Evolutionary conservation across 2,329 filamentous ascomycete genomes (phyloP).

Genomic region (Helicocarpus griseus): DNA sequence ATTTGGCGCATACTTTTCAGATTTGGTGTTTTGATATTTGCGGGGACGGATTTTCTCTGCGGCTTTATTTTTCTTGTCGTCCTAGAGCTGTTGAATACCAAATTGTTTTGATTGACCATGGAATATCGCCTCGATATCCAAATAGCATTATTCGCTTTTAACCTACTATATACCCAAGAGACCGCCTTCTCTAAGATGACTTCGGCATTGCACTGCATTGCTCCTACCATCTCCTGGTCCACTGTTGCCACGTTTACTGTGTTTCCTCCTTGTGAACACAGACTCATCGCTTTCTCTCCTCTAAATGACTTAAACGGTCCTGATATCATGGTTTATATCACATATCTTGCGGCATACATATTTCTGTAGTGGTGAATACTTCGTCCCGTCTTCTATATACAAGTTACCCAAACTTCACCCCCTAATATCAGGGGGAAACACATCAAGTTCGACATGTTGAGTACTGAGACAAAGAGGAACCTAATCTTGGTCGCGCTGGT

Average conservation of each 20-base stretch:
- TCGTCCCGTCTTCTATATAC: not conserved
- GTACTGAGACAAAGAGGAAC: conserved; percentile 11
- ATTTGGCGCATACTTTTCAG: not conserved
- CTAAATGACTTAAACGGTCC: not conserved
- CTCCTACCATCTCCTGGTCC: not conserved
- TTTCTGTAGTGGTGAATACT: not conserved
- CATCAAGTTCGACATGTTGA: not conserved
- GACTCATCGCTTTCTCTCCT: not conserved
- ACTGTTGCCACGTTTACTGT: not conserved
- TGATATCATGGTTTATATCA: not conserved
- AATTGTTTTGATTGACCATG: not conserved
- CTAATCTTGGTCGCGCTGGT: conserved; percentile 35
- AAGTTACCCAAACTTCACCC: not conserved
- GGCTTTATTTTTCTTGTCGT: not conserved
- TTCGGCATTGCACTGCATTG: not conserved
- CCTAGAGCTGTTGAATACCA: not conserved
- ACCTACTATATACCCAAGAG: not conserved
- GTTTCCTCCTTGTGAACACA: not conserved
- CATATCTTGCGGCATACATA: not conserved
- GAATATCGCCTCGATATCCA: not conserved
- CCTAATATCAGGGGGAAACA: not conserved
- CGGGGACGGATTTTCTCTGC: no score
- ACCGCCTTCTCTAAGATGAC: no score
- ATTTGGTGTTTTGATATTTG: not conserved
- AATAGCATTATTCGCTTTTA: not conserved